phyloP scores from a whole-genome alignment of 306 rosid species.

The Cicer yamashitae region DNA sequence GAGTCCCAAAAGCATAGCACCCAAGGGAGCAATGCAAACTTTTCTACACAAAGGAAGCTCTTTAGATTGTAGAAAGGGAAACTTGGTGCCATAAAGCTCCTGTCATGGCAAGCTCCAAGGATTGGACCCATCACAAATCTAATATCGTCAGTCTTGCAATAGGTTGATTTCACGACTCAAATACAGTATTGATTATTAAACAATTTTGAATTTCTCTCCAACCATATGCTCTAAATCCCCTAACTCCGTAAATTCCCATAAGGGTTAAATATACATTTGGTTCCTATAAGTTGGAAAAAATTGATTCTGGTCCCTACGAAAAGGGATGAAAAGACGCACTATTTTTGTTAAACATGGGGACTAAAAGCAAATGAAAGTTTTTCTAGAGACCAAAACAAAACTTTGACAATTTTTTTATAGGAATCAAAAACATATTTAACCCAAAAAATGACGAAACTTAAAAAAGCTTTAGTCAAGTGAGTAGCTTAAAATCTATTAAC shows the following conservation, averaged over 20 bases:
- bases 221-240: background rate
- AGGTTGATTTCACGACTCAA: background rate
- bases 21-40: conserved; percentile 2
- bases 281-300: too few relatives aligned
- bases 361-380: too few relatives aligned
- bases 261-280: too few relatives aligned
- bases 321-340: too few relatives aligned
- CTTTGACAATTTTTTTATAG: too few relatives aligned
- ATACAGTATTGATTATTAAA: conserved; percentile 24
- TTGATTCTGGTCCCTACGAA: too few relatives aligned
- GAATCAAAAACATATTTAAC: too few relatives aligned
- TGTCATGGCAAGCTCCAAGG: background rate
- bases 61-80: background rate
- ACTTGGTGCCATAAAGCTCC: background rate
- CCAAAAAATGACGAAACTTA: background rate
- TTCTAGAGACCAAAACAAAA: too few relatives aligned
- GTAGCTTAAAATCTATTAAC: background rate
- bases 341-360: too few relatives aligned
- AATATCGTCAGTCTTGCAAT: background rate
- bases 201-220: conserved; percentile 12
- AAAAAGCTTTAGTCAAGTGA: conserved; percentile 29
- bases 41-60: background rate
- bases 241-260: conserved; percentile 12
- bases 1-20: conserved; percentile 30
- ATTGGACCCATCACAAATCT: background rate